These are phyloP conservation scores for Zelonia costaricensis DNA, from an alignment of 208 protist species.

Conservation along the genomic window DNA sequence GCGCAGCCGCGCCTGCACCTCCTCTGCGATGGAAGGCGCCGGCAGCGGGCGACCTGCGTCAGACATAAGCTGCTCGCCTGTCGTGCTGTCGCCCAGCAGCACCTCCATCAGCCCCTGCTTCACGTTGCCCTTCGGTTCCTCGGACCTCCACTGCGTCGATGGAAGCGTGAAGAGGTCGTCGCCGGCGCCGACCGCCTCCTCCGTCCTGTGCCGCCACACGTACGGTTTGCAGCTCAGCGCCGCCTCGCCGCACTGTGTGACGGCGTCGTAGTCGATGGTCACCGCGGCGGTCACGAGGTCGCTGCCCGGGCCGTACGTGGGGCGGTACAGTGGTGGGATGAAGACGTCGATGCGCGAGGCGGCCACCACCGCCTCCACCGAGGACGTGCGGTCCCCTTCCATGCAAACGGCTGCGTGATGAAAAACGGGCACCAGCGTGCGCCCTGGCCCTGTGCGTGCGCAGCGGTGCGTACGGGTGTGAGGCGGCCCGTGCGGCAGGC, in stretches of 20 bases:
- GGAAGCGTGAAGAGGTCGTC: not conserved
- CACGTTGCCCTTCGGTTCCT: slow-evolving; percentile 18
- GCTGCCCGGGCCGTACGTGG: slow-evolving; percentile 4
- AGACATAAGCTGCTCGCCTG: slow-evolving; percentile 5
- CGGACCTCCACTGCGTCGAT: slow-evolving; percentile 2
- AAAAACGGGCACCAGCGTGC: too few species aligned
- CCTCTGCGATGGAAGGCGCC: slow-evolving; percentile 17
- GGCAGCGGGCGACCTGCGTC: slow-evolving; percentile 18
- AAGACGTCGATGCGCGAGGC: slow-evolving; percentile 25
- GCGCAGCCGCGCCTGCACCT: slow-evolving; percentile 31
- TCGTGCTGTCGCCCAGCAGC: slow-evolving; percentile 28
- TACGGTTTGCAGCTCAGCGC: slow-evolving; percentile 11
- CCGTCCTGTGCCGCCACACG: slow-evolving; percentile 13
- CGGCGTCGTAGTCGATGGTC: slow-evolving; percentile 21
- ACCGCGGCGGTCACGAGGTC: slow-evolving; percentile 3
- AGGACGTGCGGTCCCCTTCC: too few species aligned
- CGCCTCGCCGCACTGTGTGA: slow-evolving; percentile 1
- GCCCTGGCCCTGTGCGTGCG: not conserved
- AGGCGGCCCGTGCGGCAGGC: too few species aligned
- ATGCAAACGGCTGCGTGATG: too few species aligned
- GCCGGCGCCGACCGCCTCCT: slow-evolving; percentile 14
- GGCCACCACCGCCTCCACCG: not conserved
- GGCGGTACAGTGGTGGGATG: slow-evolving; percentile 29
- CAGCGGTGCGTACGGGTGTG: too few species aligned
- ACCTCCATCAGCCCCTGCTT: slow-evolving; percentile 53